A percentile compares a stretch with the other conserved stretches of the same genome.
Evolutionary conservation across 768 basidiomycete genomes (phyloP).

Genomic region (Kwoniella botswanensis): DNA sequence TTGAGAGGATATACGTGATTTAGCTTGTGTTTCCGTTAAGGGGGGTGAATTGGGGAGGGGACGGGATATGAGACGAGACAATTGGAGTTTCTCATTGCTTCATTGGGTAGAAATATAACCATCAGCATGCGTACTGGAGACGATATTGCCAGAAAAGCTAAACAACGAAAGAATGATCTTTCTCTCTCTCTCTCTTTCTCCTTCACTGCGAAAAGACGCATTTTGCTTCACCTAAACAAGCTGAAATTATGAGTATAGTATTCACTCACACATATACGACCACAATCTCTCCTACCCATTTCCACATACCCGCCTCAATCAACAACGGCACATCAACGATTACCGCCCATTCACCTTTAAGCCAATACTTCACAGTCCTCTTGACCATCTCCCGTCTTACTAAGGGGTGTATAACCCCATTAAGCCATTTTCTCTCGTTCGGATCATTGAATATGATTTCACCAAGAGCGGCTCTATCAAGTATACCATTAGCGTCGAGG

Average conservation of each 20-base stretch:
- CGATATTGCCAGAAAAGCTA: too few relatives aligned
- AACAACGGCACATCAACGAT: slow-evolving; percentile 90
- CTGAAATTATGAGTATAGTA: too few relatives aligned
- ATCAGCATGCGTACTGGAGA: too few relatives aligned
- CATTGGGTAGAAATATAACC: neutral
- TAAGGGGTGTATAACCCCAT: slow-evolving; percentile 86
- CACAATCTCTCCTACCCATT: slow-evolving; percentile 78
- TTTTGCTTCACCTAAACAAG: too few relatives aligned
- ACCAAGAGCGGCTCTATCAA: slow-evolving; percentile 84
- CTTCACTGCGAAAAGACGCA: neutral
- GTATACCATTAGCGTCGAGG: slow-evolving; percentile 63
- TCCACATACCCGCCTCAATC: slow-evolving; percentile 85
- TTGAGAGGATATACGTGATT: slow-evolving; percentile 77
- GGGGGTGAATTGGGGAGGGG: slow-evolving; percentile 55
- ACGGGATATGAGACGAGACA: slow-evolving; percentile 78
- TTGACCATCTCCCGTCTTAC: slow-evolving; percentile 79
- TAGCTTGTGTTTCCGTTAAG: slow-evolving; percentile 69
- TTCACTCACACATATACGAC: slow-evolving; percentile 84
- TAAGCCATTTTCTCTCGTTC: slow-evolving; percentile 72
- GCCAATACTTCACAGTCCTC: slow-evolving; percentile 72
- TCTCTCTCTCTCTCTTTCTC: neutral
- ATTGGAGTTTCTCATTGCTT: slow-evolving; percentile 81
- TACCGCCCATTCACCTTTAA: slow-evolving; percentile 75
- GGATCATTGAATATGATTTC: slow-evolving; percentile 81
- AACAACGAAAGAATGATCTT: neutral